phyloP scores from a whole-genome alignment of 371 early-diverging fungal genomes.

The Mortierella sp. region DNA sequence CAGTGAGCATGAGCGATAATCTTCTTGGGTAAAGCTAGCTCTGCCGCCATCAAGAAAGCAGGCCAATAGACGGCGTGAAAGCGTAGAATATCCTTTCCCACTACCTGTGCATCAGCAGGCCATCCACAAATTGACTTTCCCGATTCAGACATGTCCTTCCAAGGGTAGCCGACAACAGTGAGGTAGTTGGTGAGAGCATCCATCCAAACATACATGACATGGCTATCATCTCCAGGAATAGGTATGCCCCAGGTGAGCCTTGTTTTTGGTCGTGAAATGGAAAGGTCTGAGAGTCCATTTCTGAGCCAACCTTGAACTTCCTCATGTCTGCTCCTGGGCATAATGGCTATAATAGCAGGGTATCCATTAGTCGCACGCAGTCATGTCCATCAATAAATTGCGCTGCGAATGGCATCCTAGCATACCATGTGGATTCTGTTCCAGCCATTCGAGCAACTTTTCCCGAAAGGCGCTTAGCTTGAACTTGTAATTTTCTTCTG shows the following conservation, averaged over 20 bases:
- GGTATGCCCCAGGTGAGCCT: constrained; percentile 94
- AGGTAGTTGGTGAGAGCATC: constrained; percentile 96
- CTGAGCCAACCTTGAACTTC: constrained; percentile 72
- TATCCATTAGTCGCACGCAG: not conserved
- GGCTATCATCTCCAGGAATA: constrained; percentile 90
- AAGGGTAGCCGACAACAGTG: constrained; percentile 89
- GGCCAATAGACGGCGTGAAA: constrained; percentile 98
- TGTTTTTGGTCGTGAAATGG: constrained; percentile 85
- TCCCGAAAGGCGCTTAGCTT: constrained; percentile 75
- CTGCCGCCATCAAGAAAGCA: constrained; percentile 92
- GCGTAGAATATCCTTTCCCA: constrained; percentile 97
- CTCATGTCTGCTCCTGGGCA: constrained; percentile 71
- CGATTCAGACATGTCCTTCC: constrained; percentile 55
- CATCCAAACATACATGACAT: constrained; percentile 97
- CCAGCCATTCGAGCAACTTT: constrained; percentile 77
- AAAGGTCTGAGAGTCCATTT: constrained; percentile 78
- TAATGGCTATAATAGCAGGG: constrained; percentile 62
- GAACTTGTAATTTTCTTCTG: constrained; percentile 96
- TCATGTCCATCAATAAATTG: not conserved
- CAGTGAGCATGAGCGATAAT: constrained; percentile 96
- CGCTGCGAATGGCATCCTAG: not conserved
- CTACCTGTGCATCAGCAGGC: constrained; percentile 87
- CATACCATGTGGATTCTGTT: constrained; percentile 66
- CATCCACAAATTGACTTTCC: constrained; percentile 58
- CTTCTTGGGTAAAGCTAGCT: constrained; percentile 78